Base-by-base conservation (phyloP, 176 grass and related monocot genomes). In the Microstegium vimineum region DNA sequence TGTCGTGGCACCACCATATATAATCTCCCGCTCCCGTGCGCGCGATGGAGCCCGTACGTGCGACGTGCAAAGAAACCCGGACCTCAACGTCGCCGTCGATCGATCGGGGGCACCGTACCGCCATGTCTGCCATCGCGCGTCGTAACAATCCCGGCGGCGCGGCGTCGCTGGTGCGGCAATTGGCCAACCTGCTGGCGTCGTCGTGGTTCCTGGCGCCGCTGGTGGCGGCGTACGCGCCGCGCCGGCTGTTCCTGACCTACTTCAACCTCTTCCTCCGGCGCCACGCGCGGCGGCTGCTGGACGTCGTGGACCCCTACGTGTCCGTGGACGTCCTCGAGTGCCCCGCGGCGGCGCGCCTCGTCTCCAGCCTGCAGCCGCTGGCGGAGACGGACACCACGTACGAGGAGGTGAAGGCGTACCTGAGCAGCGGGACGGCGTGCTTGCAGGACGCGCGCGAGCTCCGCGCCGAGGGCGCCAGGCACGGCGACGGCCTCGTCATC, bases 331-430 rank as follows among this genome's bases (percentile, higher is more conserved):
- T 46, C 43, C 43, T 46, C 43, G 43, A 46, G 43, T 46, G 43
- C 43, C 43, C 43, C 13, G 43, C 43, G 10, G 13, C 16, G 13
- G 12, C 43, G 43, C 43, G 43, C 43, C 5, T 15, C 43, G 0
- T 16, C 13, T 14, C 43, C 42, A 13, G 11, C 12, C 52, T 23
- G 52, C 22, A 57, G 52, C 52, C 52, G 2, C 22, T 57, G 52
- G 52, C 52, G 22, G 20, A 57, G 8, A 23, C 14, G 1, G 46
- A 41, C 70, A 22, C 9, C 52, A 56, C 69, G 28, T 83, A 64
- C 70, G 25, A 66, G 5, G 85, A 73, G 78, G 63, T 76, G 25
- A 23, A 82, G 61, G 83, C 83, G 45, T 90, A 75, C 47, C 47
- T 54, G 36, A 60, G 62, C 78, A 62, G 8, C 1, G 10, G n/a